A percentile compares a stretch with the other conserved stretches of the same genome.
phyloP scores from a whole-genome alignment of 164 flowering plant genomes.

The Nelumbo lutea region DNA sequence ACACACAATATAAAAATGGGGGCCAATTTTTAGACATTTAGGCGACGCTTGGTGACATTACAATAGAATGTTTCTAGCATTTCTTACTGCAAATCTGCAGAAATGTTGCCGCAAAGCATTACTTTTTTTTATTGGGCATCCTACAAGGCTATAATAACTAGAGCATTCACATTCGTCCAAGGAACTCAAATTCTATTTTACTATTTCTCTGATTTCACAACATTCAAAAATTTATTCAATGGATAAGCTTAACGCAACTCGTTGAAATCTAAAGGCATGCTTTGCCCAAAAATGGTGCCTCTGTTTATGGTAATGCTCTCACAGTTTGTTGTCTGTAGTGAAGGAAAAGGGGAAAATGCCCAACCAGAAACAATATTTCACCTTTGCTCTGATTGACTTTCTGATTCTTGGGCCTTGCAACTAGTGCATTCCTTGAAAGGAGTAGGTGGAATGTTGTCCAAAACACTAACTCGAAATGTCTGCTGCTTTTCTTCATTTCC shows the following conservation, averaged over 20 bases:
- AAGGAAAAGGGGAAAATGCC: not conserved
- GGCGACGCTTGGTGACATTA: too few relatives aligned
- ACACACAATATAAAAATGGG: too few relatives aligned
- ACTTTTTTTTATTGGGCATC: too few relatives aligned
- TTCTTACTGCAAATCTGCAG: too few relatives aligned
- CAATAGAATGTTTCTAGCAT: too few relatives aligned
- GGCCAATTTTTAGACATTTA: too few relatives aligned
- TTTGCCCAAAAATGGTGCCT: not conserved
- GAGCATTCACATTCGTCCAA: too few relatives aligned
- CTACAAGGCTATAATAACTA: too few relatives aligned
- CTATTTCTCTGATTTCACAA: not conserved
- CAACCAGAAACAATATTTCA: slow-evolving; percentile 1
- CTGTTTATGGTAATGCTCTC: not conserved
- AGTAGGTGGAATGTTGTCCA: slow-evolving; percentile 33
- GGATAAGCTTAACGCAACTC: not conserved
- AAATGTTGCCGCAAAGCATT: too few relatives aligned
- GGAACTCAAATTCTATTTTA: too few relatives aligned
- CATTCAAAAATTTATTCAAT: not conserved
- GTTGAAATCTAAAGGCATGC: not conserved
- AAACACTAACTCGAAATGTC: slow-evolving; percentile 53
- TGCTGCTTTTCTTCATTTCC: slow-evolving; percentile 58
- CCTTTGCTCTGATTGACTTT: slow-evolving; percentile 24
- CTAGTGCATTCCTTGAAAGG: slow-evolving; percentile 32
- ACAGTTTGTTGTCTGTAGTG: not conserved
- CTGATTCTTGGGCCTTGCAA: slow-evolving; percentile 28